Base-by-base conservation (phyloP, 1,284 basidiomycete species). In the Ceratobasidium sp. region DNA sequence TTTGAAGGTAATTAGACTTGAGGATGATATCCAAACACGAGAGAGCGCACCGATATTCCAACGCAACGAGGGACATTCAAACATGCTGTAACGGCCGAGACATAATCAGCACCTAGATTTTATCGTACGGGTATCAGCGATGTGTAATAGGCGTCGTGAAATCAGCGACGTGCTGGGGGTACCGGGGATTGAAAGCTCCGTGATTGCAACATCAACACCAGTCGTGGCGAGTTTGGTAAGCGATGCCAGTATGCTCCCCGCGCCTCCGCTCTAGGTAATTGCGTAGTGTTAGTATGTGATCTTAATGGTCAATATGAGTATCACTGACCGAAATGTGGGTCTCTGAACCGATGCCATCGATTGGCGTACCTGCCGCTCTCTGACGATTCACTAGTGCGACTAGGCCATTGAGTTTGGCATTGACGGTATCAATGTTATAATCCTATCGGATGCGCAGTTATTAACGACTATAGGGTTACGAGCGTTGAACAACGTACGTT, bases 351-450 rank as follows among this genome's bases (percentile, higher is more conserved):
- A 86, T 84, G 62, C 84, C 85, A 77, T 86, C 84, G 81, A 85
- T 85, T 26, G 79, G 79, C 26, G 77, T 75, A 50, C 79, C 79
- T 57, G 76, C 70, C 71, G 81, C 80, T 80, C 33, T 88, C 84
- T 66, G 90, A 85, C 13, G 84, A 33, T 85, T 84, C 79, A 90
- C 87, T 78, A 91, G 87, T 82, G 86, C 87, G 77, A 86, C 81
- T 84, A 90, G 86, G 2, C 87, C 88, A 42, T 87, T 87, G n/a
- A 89, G 85, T 81, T 91, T 91, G 33, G 83, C 83, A 78, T 73
- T 65, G 20, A 78, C 50, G 40, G 76, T 69, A 46, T 78, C 73
- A 28, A 67, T 61, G 46, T 57, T 76, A 33, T 65, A 76, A 57
- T 79, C 78, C 69, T 73, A 48, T 33, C 33, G 4, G 5, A 33